Conservation (phyloP, 2,329 filamentous ascomycete genomes). For the Fusarium domesticum region DNA sequence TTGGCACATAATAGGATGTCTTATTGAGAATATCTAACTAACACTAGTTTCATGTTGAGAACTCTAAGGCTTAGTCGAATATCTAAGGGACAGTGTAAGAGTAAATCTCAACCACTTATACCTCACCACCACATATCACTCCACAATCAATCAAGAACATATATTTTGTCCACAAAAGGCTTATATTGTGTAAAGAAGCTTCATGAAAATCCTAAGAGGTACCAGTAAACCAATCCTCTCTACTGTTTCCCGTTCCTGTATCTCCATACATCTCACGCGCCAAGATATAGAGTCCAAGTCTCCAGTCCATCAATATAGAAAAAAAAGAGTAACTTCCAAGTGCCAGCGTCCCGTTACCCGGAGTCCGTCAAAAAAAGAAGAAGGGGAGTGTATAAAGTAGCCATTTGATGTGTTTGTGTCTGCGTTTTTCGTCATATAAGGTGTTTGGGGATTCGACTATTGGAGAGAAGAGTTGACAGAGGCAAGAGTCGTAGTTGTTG, state of each 20-base stretch:
- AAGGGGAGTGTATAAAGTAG: background rate
- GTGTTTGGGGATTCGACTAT: background rate
- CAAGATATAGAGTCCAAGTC: background rate
- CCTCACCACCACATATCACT: too few species aligned
- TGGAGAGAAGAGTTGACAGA: too few species aligned
- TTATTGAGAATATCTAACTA: too few species aligned
- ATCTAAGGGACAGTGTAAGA: too few species aligned
- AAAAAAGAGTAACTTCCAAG: conserved; percentile 16
- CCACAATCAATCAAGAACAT: too few species aligned
- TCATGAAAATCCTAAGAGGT: background rate
- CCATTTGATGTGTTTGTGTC: background rate
- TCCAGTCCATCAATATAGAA: background rate
- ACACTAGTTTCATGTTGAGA: too few species aligned
- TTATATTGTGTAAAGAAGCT: background rate
- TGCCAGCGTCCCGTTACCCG: conserved; percentile 23
- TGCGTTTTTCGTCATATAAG: background rate
- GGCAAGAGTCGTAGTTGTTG: too few species aligned
- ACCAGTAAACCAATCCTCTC: background rate
- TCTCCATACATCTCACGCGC: background rate
- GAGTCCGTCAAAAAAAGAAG: conserved; percentile 16
- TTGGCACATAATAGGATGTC: too few species aligned
- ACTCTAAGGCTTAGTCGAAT: too few species aligned
- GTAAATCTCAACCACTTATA: too few species aligned
- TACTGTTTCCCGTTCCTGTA: background rate
- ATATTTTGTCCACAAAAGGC: too few species aligned